Conservation (phyloP, 2,329 filamentous ascomycete species). For the Diaporthe vaccinii region DNA sequence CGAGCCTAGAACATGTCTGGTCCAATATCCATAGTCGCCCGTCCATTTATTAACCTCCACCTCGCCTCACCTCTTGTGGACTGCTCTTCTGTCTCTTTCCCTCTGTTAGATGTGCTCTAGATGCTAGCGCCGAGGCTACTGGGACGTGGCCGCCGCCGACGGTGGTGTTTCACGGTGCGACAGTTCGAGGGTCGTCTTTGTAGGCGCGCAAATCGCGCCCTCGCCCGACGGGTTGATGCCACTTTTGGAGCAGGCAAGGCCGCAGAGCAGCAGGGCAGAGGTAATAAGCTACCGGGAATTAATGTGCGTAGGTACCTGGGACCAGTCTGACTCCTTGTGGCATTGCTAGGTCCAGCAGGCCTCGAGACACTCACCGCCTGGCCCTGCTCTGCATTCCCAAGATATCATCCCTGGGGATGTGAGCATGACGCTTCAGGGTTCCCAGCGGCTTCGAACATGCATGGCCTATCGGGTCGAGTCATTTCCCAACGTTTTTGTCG, state of each 20-base stretch:
- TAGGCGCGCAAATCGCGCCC: slow-evolving; percentile 6
- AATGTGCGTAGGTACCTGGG: neutral
- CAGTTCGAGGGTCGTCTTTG: neutral
- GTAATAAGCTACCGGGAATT: neutral
- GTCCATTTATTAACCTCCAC: neutral
- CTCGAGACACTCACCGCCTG: neutral
- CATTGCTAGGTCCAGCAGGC: neutral
- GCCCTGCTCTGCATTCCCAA: neutral
- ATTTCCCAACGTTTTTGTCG: neutral
- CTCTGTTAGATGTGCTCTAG: neutral
- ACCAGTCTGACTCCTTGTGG: neutral
- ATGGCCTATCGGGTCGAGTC: slow-evolving; percentile 28
- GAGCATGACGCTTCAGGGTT: slow-evolving; percentile 9
- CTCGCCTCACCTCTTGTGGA: neutral
- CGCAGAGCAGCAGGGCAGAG: neutral
- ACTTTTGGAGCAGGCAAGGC: slow-evolving; percentile 12
- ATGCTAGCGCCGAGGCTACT: neutral
- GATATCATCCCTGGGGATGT: slow-evolving; percentile 7
- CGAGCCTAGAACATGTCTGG: neutral
- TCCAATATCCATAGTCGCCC: neutral
- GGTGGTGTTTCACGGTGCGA: slow-evolving; percentile 14
- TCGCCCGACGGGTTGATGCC: slow-evolving; percentile 22
- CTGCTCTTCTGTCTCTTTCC: neutral
- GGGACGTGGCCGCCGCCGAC: neutral
- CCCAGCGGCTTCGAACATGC: neutral